Evolutionary conservation across 2,329 filamentous ascomycete genomes (phyloP), one percentile per base, ranked within the genome.

Genomic region (Ophiostoma sp.): DNA sequence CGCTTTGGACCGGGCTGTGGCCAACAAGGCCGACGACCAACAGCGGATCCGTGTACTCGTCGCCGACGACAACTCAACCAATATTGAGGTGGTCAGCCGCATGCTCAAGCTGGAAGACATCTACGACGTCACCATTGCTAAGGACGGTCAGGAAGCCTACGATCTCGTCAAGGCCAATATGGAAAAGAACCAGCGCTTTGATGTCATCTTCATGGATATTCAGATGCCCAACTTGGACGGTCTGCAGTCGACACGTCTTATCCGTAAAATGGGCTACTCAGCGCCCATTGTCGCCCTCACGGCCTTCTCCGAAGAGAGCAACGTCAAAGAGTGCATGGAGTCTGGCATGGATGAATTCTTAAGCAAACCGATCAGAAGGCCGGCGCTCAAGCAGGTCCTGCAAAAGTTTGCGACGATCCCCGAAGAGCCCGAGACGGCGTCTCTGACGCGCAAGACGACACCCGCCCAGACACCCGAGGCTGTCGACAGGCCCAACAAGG

Each of bases 221-320:
- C 93, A 93, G 82, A 98, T 98, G 95, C 95, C 95, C 3, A 97
- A 96, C 75, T 87, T 98, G 17, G 94, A 97, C 79, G 95, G 95
- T 1, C 84, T 98, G 31, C 92, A 97, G 80, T 95, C 92, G 64
- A 97, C 95, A 0, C 88, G 91, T 11, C 84, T 97, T 45, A 97
- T 98, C 77, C 89, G 95, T 7, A 86, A 94, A 80, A 92, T 95
- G 84, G 95, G 95, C 0, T 98, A 96, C 82, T 90, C 88, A 12
- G 92, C 92, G 1, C 95, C 95, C 0, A 97, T 98, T 75, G 94
- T 98, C 17, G 95, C 95, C 0, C 83, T 98, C 61, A 97, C 94
- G 12, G 95, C 95, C 2, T 97, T 97, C 78, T 91, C 93, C 0
- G 94, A 97, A 79, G 94, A 97, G 80, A 94, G 91, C 81, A 97